Evolutionary conservation across 306 rosid genomes (phyloP).

Genomic region (Bauhinia variegata): DNA sequence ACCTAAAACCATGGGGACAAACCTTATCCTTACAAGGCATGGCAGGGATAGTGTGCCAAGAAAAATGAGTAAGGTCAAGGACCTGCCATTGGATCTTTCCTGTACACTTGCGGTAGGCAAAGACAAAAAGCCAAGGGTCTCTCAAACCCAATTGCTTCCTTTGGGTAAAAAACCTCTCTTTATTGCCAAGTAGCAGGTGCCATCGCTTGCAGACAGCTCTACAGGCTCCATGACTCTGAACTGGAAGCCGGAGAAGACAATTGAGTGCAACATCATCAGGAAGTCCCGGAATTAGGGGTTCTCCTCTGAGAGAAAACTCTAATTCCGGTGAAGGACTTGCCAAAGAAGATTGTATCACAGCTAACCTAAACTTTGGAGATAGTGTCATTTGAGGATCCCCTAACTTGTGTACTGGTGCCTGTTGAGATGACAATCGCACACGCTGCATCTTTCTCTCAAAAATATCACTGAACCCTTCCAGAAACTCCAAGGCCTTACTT

Average conservation of each 20-base stretch:
- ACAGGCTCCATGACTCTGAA: slow-evolving; percentile 66
- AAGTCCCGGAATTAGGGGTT: slow-evolving; percentile 84
- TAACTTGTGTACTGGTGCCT: slow-evolving; percentile 83
- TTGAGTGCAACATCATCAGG: slow-evolving; percentile 89
- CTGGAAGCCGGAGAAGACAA: slow-evolving; percentile 93
- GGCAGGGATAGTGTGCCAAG: slow-evolving; percentile 83
- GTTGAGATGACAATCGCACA: slow-evolving; percentile 86
- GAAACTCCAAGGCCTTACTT: slow-evolving; percentile 32
- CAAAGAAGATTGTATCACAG: slow-evolving; percentile 63
- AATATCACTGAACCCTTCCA: slow-evolving; percentile 39
- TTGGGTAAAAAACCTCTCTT: slow-evolving; percentile 83
- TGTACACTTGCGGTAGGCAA: slow-evolving; percentile 87
- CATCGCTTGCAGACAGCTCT: slow-evolving; percentile 87
- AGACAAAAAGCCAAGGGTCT: slow-evolving; percentile 94
- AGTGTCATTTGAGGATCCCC: slow-evolving; percentile 90
- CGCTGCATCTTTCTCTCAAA: slow-evolving; percentile 70
- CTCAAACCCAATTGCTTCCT: slow-evolving; percentile 74
- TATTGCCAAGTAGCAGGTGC: slow-evolving; percentile 77
- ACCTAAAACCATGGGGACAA: slow-evolving; percentile 91
- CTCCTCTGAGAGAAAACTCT: slow-evolving; percentile 60
- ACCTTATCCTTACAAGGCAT: slow-evolving; percentile 96
- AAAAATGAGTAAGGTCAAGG: slow-evolving; percentile 82
- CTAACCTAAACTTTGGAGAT: slow-evolving; percentile 91
- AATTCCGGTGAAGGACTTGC: slow-evolving; percentile 55
- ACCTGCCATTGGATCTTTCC: slow-evolving; percentile 98